Evolutionary conservation across 345 rosid species (phyloP).

Genomic region (Combretum micranthum): DNA sequence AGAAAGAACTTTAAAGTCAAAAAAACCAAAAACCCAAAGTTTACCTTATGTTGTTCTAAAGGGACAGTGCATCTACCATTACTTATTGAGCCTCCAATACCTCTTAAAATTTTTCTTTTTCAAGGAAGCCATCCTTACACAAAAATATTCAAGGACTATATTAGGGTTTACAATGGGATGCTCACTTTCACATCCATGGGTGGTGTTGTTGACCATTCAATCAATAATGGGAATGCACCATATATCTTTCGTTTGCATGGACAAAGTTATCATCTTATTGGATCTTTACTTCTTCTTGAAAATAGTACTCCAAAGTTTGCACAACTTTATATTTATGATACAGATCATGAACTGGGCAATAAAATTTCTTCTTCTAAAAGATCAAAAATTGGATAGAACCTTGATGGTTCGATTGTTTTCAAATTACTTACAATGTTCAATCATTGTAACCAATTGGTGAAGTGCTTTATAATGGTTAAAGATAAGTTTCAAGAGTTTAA

Average conservation of each 20-base stretch:
- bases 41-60: too few relatives aligned
- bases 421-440: neutral
- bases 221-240: too few relatives aligned
- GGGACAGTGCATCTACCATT: too few relatives aligned
- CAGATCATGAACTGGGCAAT: neutral
- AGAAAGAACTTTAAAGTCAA: too few relatives aligned
- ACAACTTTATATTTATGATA: constrained; percentile 7
- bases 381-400: accelerated
- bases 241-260: neutral
- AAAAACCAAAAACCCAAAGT: too few relatives aligned
- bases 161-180: too few relatives aligned
- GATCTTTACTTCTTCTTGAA: neutral
- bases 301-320: neutral
- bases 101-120: too few relatives aligned
- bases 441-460: neutral
- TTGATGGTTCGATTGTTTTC: neutral
- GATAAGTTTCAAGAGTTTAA: neutral
- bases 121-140: too few relatives aligned
- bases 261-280: neutral
- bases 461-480: neutral
- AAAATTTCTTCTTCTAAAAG: accelerated
- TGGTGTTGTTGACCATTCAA: too few relatives aligned
- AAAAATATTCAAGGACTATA: too few relatives aligned
- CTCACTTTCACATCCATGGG: too few relatives aligned
- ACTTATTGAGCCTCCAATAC: too few relatives aligned